phyloP scores from a whole-genome alignment of 768 basidiomycete genomes.

The Termitomyces sp. region DNA sequence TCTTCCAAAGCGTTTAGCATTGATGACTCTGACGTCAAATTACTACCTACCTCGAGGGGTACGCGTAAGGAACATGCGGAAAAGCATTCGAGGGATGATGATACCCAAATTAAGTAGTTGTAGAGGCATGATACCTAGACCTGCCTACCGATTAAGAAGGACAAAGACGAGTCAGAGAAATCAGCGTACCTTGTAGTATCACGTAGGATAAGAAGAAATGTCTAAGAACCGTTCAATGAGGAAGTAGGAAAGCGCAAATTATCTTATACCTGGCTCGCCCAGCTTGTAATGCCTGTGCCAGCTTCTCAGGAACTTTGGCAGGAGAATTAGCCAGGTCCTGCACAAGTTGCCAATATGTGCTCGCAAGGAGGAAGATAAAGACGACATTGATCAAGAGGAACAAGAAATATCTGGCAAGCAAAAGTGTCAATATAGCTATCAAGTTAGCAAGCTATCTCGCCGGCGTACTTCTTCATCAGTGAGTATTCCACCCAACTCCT shows the following conservation, averaged over 20 bases:
- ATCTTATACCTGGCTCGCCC: constrained; percentile 63
- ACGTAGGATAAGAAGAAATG: constrained; percentile 87
- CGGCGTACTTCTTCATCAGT: constrained; percentile 78
- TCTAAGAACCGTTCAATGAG: constrained; percentile 26
- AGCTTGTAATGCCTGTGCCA: constrained; percentile 79
- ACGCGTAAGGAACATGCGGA: constrained; percentile 72
- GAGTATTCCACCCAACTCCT: constrained; percentile 94
- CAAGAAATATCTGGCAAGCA: constrained; percentile 73
- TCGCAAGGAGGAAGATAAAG: constrained; percentile 90
- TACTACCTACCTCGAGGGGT: constrained; percentile 80
- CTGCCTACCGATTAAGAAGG: constrained; percentile 30
- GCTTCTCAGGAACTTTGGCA: constrained; percentile 89
- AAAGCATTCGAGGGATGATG: constrained; percentile 75
- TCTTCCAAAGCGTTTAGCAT: constrained; percentile 46
- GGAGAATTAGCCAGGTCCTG: constrained; percentile 92
- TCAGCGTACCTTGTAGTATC: constrained; percentile 65
- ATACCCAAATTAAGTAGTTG: constrained; percentile 92
- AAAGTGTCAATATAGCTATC: constrained; percentile 2
- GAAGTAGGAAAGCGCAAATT: constrained; percentile 9
- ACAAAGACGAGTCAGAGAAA: constrained; percentile 5
- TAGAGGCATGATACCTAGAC: constrained; percentile 91
- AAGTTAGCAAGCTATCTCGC: neutral
- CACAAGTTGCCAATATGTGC: constrained; percentile 89
- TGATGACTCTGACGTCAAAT: neutral
- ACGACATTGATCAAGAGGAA: constrained; percentile 92